Conservation (phyloP, 208 protist species). For the Trypanosoma melophagium region DNA sequence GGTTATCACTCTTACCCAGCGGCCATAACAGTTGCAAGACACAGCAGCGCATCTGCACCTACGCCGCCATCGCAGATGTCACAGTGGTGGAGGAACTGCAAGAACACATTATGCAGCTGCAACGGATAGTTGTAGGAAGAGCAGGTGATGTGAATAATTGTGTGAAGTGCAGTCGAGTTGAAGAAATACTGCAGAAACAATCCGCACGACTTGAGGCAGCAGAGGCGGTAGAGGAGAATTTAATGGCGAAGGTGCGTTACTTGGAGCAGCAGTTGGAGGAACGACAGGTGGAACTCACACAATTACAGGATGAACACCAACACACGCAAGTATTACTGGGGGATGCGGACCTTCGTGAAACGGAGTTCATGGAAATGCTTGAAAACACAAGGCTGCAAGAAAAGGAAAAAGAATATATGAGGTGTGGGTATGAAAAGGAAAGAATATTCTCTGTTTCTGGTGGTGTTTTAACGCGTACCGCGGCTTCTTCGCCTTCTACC, state of each 20-base stretch:
- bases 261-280: constrained; percentile 21
- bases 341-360: constrained; percentile 13
- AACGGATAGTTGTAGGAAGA: not conserved
- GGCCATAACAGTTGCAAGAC: not conserved
- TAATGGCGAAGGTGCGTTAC: constrained; percentile 15
- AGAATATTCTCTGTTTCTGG: not conserved
- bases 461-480: not conserved
- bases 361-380: not conserved
- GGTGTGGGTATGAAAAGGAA: not conserved
- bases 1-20: constrained; percentile 26
- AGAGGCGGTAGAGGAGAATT: not conserved
- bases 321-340: not conserved
- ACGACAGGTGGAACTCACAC: constrained; percentile 3
- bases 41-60: constrained; percentile 22
- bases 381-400: constrained; percentile 5
- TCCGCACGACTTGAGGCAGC: not conserved
- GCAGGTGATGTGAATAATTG: constrained; percentile 14
- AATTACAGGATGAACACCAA: constrained; percentile 6
- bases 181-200: constrained; percentile 17
- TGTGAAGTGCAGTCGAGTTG: constrained; percentile 23
- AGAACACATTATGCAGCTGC: constrained; percentile 32
- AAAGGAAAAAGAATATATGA: not conserved
- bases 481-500: too few relatives aligned
- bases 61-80: constrained; percentile 25
- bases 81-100: constrained; percentile 24